Evolutionary conservation across 441 rosid species (phyloP), one percentile per base, ranked within the genome.

Genomic region (Populus hybrid): DNA sequence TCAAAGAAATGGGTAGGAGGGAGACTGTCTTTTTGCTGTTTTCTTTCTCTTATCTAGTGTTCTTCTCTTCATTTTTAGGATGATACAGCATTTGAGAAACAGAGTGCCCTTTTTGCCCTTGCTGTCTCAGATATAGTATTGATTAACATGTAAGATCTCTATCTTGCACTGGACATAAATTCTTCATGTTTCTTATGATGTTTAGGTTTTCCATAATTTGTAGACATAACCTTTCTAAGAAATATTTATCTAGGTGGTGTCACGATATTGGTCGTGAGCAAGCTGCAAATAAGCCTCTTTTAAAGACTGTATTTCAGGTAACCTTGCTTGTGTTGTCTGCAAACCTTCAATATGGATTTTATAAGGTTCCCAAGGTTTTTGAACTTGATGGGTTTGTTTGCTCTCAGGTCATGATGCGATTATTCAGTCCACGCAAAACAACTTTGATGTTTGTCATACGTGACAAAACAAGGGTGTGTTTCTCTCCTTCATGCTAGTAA

Each of bases 201-300:
- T 65, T n/a, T 42, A 16, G 67, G 23, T 69, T 23, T 50, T 46
- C 21, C 14, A 61, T 61, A 69, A 59, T 46, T 50, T 35, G 11
- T 42, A 40, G 68, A 35, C 26, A 35, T 78, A 65, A 70, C 69
- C 36, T 71, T 73, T 71, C 72, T 72, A 53, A 53, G 72, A 24
- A 69, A 73, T 50, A 75, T 70, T 79, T 16, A 7, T 59, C 59
- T 84, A 97, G 98, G 99, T 97, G 99, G 92, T 90, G 94, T 80
- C 93, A 86, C 83, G 99, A 97, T 89, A 97, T 97, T 81, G 99
- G 99, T 76, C 97, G 99, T 50, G 99, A 97, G 86, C 99, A 97
- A 91, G 99, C 99, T 83, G 99, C 99, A 82, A 82, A 30, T 30
- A 30, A 30, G 32, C 32, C 32, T 30, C 32, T 30, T 30, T 30